phyloP scores from a whole-genome alignment of 371 early-diverging fungal species.

The Thermomucor indicae-seudaticae region DNA sequence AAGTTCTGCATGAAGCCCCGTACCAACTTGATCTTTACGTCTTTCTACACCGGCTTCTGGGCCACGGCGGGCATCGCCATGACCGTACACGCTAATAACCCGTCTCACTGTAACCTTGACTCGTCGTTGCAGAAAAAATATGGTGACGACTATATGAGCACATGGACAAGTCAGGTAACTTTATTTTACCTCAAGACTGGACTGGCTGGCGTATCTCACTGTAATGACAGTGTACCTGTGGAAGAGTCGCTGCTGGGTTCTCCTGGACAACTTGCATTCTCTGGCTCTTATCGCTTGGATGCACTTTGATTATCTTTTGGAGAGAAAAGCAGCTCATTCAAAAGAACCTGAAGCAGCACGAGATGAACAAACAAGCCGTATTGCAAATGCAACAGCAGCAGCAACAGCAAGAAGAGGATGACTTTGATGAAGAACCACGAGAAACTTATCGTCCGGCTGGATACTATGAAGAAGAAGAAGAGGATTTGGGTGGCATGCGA shows the following conservation, averaged over 20 bases:
- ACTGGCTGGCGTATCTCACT: too few species aligned
- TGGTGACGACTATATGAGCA: slow-evolving; percentile 11
- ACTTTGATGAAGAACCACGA: slow-evolving; percentile 1
- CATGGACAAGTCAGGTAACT: slow-evolving; percentile 46
- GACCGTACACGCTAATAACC: slow-evolving; percentile 28
- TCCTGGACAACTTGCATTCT: slow-evolving; percentile 42
- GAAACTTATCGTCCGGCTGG: slow-evolving; percentile 8
- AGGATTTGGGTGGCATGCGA: slow-evolving; percentile 16
- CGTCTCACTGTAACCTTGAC: slow-evolving; percentile 23
- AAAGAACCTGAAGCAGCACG: slow-evolving; percentile 35
- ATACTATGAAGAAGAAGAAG: slow-evolving; percentile 18
- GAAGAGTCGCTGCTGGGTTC: slow-evolving; percentile 36
- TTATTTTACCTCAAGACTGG: too few species aligned
- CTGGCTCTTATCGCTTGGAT: slow-evolving; percentile 31
- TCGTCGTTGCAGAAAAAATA: slow-evolving; percentile 6
- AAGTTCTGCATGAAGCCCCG: slow-evolving; percentile 38
- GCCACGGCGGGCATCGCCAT: slow-evolving; percentile 34
- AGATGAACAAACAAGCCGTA: slow-evolving; percentile 26
- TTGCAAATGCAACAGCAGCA: slow-evolving; percentile 15
- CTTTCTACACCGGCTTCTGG: slow-evolving; percentile 35
- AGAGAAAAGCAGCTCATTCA: slow-evolving; percentile 38
- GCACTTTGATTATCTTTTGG: slow-evolving; percentile 29
- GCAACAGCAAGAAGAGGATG: slow-evolving; percentile 12
- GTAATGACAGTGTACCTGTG: slow-evolving; percentile 43
- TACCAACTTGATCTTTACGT: slow-evolving; percentile 30